Evolutionary conservation across 2,329 filamentous ascomycete genomes (phyloP).

Genomic region (Hypoxylon sp.): DNA sequence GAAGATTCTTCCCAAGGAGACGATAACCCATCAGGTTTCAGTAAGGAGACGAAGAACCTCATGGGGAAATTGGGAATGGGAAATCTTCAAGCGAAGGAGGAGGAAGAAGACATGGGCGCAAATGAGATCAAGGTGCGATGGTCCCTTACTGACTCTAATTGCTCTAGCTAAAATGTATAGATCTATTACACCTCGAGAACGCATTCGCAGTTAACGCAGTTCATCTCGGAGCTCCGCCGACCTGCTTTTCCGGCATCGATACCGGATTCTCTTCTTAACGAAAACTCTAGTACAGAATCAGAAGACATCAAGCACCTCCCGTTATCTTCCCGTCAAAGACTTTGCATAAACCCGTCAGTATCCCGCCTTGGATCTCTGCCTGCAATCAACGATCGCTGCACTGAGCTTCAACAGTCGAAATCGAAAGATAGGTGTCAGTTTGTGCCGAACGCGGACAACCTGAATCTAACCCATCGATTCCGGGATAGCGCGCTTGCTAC

Average conservation of each 20-base stretch:
- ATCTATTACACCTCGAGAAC: slow-evolving; percentile 95
- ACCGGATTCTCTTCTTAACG: slow-evolving; percentile 58
- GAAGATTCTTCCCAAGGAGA: slow-evolving; percentile 54
- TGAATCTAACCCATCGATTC: slow-evolving; percentile 81
- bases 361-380: slow-evolving; percentile 77
- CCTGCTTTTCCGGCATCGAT: slow-evolving; percentile 83
- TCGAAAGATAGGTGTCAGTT: slow-evolving; percentile 79
- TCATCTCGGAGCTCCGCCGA: slow-evolving; percentile 84
- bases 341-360: slow-evolving; percentile 91
- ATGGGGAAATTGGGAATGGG: slow-evolving; percentile 76
- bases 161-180: slow-evolving; percentile 54
- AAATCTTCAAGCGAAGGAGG: slow-evolving; percentile 52
- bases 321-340: slow-evolving; percentile 86
- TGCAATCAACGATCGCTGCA: slow-evolving; percentile 93
- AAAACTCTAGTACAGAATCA: slow-evolving; percentile 48
- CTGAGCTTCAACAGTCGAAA: slow-evolving; percentile 86
- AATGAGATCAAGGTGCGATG: slow-evolving; percentile 76
- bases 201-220: slow-evolving; percentile 91
- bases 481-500: slow-evolving; percentile 87
- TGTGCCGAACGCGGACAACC: slow-evolving; percentile 82
- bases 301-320: slow-evolving; percentile 85
- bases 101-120: slow-evolving; percentile 64
- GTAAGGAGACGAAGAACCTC: slow-evolving; percentile 80
- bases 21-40: slow-evolving; percentile 69
- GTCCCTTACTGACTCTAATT: not conserved